phyloP scores from a whole-genome alignment of 2,329 filamentous ascomycete species.

The Tolypocladium album region DNA sequence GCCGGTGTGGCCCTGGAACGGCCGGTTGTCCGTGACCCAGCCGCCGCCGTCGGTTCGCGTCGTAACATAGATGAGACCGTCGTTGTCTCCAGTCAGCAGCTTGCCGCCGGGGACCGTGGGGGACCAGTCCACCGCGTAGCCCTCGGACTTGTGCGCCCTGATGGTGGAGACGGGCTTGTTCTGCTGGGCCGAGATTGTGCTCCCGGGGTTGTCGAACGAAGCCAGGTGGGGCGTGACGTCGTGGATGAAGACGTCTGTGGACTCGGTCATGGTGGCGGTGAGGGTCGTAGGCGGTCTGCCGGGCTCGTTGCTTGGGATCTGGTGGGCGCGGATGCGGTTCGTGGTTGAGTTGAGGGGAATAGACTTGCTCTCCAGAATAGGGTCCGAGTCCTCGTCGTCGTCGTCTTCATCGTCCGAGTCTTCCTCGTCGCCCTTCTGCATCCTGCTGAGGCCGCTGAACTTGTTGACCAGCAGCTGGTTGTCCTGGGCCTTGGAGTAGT shows the following conservation, averaged over 20 bases:
- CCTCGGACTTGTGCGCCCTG: slow-evolving; percentile 83
- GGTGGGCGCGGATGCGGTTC: slow-evolving; percentile 85
- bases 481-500: slow-evolving; percentile 61
- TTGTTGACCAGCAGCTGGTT: slow-evolving; percentile 96
- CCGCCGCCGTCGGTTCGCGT: slow-evolving; percentile 78
- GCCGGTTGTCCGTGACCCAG: slow-evolving; percentile 75
- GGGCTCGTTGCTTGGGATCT: slow-evolving; percentile 61
- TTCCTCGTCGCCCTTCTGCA: slow-evolving; percentile 59
- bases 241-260: slow-evolving; percentile 80
- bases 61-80: slow-evolving; percentile 81
- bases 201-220: slow-evolving; percentile 84
- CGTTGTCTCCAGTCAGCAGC: slow-evolving; percentile 83
- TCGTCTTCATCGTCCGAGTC: slow-evolving; percentile 61
- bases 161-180: slow-evolving; percentile 84
- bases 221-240: slow-evolving; percentile 83
- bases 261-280: slow-evolving; percentile 88
- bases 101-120: slow-evolving; percentile 66
- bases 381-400: slow-evolving; percentile 70
- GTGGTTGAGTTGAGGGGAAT: slow-evolving; percentile 82
- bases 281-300: slow-evolving; percentile 69
- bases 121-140: slow-evolving; percentile 97
- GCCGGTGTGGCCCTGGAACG: slow-evolving; percentile 74
- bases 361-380: slow-evolving; percentile 84
- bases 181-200: slow-evolving; percentile 66
- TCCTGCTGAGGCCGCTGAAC: slow-evolving; percentile 81